Evolutionary conservation across 176 grass and related monocot genomes (phyloP), one percentile per base, ranked within the genome.

Genomic region (Chrysopogon serrulatus): DNA sequence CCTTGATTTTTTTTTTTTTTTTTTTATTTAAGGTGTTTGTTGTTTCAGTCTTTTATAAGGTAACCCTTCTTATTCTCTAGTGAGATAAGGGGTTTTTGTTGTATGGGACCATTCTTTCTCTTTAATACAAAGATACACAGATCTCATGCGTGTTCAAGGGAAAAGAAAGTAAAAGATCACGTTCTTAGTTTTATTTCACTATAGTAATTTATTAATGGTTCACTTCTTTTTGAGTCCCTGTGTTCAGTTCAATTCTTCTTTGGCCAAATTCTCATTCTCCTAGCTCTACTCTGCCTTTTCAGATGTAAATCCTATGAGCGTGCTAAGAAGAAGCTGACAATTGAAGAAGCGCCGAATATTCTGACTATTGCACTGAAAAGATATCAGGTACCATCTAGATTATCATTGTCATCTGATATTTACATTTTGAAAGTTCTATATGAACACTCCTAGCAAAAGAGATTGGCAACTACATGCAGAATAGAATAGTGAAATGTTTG

Each of bases 311-410:
- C 96, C 15, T 93, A 92, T 76, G 90, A 93, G 76, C 88, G 87
- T 66, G 93, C 96, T 82, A 95, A 83, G 83, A 98, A 98, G 84
- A 93, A 93, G 87, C 76, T 98, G 91, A 85, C 83, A 36, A 98
- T 98, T 90, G 78, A 82, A 32, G 96, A 93, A 86, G 96, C 92
- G 35, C 96, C 96, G 6, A 98, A 98, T 83, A 84, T 98, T 30
- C 87, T 98, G 74, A 98, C 96, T 34, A 95, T 98, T 74, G 90
- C 93, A 32, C 80, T 98, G 59, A 95, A 98, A 84, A 86, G 96
- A 86, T 98, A 91, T 83, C 96, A 98, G 92, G 96, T 98, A 88
- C 33, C 18, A 24, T 45, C 18, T 75, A 23, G 35, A 81, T 35
- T 40, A 63, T 63, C 47, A 27, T 63, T 31, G 23, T 30, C 64